Conservation (phyloP, 2,329 filamentous ascomycete species). For the Teratosphaeria destructans region DNA sequence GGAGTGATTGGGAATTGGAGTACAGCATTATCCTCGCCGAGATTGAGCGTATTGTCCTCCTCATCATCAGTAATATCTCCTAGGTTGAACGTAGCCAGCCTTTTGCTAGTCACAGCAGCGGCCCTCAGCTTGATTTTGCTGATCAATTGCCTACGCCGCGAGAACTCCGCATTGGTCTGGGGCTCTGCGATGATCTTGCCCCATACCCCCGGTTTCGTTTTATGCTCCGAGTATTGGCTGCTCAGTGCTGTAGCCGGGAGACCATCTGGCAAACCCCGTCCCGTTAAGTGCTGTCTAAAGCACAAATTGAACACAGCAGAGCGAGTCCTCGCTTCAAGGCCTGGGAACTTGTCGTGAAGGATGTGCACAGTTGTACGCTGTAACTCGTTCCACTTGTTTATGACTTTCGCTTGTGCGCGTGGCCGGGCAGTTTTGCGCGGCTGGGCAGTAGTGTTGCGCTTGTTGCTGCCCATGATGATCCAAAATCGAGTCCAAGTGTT, state of each 20-base stretch:
- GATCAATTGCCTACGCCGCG: not conserved
- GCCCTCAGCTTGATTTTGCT: not conserved
- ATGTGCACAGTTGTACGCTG: not conserved
- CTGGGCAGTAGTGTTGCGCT: not conserved
- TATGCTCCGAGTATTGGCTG: slow-evolving; percentile 3
- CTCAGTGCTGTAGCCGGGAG: not conserved
- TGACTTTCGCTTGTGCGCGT: not conserved
- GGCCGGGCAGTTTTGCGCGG: not conserved
- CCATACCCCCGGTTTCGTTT: not conserved
- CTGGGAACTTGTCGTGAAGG: not conserved
- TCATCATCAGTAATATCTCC: not conserved
- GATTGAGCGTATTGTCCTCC: not conserved
- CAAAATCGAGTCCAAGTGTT: not conserved
- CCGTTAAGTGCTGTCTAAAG: not conserved
- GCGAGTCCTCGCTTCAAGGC: not conserved
- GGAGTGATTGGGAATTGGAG: not conserved
- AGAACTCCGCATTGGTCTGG: not conserved
- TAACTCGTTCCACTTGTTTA: not conserved
- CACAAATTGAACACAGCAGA: not conserved
- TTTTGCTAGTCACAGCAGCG: not conserved
- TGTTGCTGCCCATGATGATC: not conserved
- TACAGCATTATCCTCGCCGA: not conserved
- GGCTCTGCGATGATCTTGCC: not conserved
- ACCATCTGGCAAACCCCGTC: slow-evolving; percentile 1
- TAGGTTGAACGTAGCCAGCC: not conserved